Base-by-base conservation (phyloP, 108 stramenopile species). In the Epithemia pelagica region DNA sequence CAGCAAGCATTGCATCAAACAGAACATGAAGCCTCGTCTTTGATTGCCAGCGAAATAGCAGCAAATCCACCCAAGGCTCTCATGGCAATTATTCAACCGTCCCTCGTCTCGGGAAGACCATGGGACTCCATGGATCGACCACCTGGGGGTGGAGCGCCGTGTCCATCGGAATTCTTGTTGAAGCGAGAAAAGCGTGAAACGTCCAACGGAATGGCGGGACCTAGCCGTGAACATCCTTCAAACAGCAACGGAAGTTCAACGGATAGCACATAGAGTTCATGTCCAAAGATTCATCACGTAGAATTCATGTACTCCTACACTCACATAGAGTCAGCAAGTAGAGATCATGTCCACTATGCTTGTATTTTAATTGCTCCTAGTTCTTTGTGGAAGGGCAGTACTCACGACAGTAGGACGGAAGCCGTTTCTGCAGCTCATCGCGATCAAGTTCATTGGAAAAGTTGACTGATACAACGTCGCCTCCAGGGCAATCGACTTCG, bases 81-180 rank as follows among this genome's bases (percentile, higher is more conserved):
- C 54, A 91, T 91, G 89, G 92, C 92, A 7, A 79, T 91, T 29
- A 88, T 94, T 65, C 67, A 76, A 28, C 90, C 90, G 0, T 53
- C 71, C 37, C 65, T 21, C 22, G 71, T 78, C 15, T 72, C 74
- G 26, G 78, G 76, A 53, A 84, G 86, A 86, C 67, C 70, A n/a
- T 85, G 87, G 25, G 64, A 74, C 24, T 78, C 82, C 57, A 77
- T 87, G 27, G 46, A 80, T 24, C 81, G 65, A 26, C 75, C 82
- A 18, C 78, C 64, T 8, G 92, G 92, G 27, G 93, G 93, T 1
- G 93, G 93, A 22, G 90, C 90, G 29, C 93, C 93, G 32, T 94
- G 93, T 78, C 93, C 93, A 23, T 73, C 80, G 54, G 87, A 86
- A n/a, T 94, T 94, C 58, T 70, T 87, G 60, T 56, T 86, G 33